Conservation (phyloP, 495 filamentous ascomycete species). For the Xylaria curta region DNA sequence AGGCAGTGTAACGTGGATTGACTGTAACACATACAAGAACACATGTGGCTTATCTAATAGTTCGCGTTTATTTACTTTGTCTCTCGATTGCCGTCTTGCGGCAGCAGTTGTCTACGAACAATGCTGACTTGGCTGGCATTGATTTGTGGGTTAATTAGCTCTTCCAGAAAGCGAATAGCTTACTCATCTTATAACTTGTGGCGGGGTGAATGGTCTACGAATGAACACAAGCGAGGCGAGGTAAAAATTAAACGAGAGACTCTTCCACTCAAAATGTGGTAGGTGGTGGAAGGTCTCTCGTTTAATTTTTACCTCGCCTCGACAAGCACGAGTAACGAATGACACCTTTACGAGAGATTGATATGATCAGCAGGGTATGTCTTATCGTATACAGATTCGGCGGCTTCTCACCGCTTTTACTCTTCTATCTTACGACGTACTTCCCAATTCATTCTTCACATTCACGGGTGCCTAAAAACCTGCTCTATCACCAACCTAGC, state of each 20-base stretch:
- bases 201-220: background rate
- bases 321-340: background rate
- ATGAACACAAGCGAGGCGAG: no score
- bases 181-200: no score
- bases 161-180: no score
- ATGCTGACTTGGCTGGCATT: background rate
- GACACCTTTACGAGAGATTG: background rate
- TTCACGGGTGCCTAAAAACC: background rate
- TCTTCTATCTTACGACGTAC: background rate
- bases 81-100: background rate
- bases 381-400: background rate
- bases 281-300: no score
- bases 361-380: background rate
- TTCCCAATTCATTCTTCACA: background rate
- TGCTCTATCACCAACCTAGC: background rate
- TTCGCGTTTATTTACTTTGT: conserved; percentile 1
- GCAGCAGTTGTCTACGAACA: background rate
- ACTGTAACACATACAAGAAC: background rate
- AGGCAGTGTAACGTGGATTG: background rate
- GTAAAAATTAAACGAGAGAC: no score
- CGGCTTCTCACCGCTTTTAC: background rate
- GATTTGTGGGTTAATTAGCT: background rate
- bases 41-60: background rate
- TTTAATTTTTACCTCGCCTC: no score
- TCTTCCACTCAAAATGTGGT: no score